Conservation (phyloP, 1,284 basidiomycete genomes). For the Schizopora paradoxa region DNA sequence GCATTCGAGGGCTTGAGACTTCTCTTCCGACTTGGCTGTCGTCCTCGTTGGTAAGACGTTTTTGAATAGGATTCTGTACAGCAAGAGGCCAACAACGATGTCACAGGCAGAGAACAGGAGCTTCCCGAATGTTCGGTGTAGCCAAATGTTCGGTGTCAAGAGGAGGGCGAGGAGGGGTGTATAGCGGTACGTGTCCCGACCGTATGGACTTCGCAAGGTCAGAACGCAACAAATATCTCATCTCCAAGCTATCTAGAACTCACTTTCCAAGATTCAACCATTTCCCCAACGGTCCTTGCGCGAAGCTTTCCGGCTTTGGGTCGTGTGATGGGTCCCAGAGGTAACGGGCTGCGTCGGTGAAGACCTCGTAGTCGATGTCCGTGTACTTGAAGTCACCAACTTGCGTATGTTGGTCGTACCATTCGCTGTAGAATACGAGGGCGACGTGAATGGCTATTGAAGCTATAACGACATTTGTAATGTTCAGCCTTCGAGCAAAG, state of each 20-base stretch:
- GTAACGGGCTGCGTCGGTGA: constrained; percentile 84
- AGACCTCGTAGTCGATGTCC: constrained; percentile 95
- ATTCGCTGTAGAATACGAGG: constrained; percentile 81
- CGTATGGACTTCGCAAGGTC: constrained; percentile 70
- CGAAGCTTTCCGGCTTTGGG: constrained; percentile 37
- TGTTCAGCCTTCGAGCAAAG: too few species aligned
- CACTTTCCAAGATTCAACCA: constrained; percentile 62
- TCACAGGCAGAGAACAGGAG: constrained; percentile 85
- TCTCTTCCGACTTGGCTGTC: constrained; percentile 2
- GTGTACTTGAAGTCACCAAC: constrained; percentile 98
- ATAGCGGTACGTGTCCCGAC: constrained; percentile 93
- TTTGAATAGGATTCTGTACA: constrained; percentile 64
- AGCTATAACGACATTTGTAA: constrained; percentile 46
- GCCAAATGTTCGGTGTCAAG: constrained; percentile 72
- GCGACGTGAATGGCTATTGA: constrained; percentile 59
- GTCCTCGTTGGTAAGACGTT: constrained; percentile 32
- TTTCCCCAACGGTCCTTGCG: constrained; percentile 55
- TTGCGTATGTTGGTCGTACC: constrained; percentile 77
- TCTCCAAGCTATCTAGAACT: constrained; percentile 26
- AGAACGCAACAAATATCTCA: constrained; percentile 3
- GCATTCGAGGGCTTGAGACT: constrained; percentile 17
- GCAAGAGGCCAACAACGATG: constrained; percentile 73
- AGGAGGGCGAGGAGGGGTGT: constrained; percentile 88
- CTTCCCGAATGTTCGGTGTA: constrained; percentile 87
- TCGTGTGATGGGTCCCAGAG: constrained; percentile 32